Evolutionary conservation across 2,329 filamentous ascomycete species (phyloP).

Genomic region (Pyrenochaeta sp.): DNA sequence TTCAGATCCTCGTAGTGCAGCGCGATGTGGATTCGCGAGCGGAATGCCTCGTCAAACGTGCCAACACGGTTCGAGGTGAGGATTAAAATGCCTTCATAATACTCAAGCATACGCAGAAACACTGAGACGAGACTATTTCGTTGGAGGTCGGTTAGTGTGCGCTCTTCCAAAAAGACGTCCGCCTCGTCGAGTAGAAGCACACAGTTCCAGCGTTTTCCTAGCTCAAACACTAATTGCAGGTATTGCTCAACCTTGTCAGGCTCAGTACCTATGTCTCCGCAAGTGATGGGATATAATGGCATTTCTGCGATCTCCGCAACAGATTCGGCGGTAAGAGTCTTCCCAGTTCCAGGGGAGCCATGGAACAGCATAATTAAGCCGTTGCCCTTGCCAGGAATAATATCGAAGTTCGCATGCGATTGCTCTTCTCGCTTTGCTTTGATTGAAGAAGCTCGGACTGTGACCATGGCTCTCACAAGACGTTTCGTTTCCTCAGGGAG

Average conservation of each 20-base stretch:
- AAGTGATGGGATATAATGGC: conserved; percentile 33
- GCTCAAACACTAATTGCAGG: neutral
- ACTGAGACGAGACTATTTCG: too few species aligned
- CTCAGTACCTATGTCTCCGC: conserved; percentile 11
- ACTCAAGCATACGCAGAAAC: conserved; percentile 50
- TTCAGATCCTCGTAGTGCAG: too few species aligned
- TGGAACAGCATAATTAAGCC: conserved; percentile 61
- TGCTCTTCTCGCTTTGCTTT: too few species aligned
- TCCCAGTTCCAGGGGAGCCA: conserved; percentile 92
- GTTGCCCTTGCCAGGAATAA: conserved; percentile 38
- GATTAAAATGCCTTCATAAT: conserved; percentile 54
- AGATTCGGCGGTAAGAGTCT: conserved; percentile 70
- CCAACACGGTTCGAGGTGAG: conserved; percentile 54
- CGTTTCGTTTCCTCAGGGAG: too few species aligned
- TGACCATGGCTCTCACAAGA: too few species aligned
- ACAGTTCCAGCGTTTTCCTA: conserved; percentile 54
- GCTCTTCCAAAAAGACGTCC: conserved; percentile 53
- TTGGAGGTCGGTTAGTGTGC: too few species aligned
- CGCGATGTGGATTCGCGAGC: conserved; percentile 50
- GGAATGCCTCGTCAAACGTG: conserved; percentile 52
- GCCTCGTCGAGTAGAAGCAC: conserved; percentile 52
- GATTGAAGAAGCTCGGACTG: too few species aligned
- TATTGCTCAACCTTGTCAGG: conserved; percentile 7
- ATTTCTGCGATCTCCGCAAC: conserved; percentile 37
- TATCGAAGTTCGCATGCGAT: too few species aligned